These are phyloP conservation scores for Peterozyma toletana DNA, from an alignment of 805 yeast species.

Conservation along the genomic window DNA sequence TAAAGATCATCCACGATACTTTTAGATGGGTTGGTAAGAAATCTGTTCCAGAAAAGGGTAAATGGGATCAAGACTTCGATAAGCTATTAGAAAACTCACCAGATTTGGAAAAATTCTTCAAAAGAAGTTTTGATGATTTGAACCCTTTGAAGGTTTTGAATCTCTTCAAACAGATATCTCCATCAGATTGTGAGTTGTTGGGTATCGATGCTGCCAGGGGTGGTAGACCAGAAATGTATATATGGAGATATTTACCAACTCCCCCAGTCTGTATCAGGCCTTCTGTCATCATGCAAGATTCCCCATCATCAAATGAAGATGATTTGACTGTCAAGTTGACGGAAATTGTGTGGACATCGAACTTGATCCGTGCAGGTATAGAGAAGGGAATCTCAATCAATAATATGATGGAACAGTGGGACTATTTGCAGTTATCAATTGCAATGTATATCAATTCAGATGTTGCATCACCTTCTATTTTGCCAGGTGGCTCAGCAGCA, in stretches of 20 bases:
- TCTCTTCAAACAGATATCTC: slow-evolving; percentile 76
- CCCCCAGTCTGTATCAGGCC: slow-evolving; percentile 99
- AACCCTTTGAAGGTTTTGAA: slow-evolving; percentile 87
- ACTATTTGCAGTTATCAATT: slow-evolving; percentile 85
- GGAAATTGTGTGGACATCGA: slow-evolving; percentile 95
- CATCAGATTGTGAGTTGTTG: slow-evolving; percentile 84
- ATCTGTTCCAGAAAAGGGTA: slow-evolving; percentile 71
- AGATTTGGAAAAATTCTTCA: slow-evolving; percentile 80
- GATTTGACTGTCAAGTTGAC: slow-evolving; percentile 93
- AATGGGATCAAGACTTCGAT: slow-evolving; percentile 84
- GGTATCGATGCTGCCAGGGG: slow-evolving; percentile 85
- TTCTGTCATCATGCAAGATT: slow-evolving; percentile 87
- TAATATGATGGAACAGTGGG: slow-evolving; percentile 98
- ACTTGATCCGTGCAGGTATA: slow-evolving; percentile 87
- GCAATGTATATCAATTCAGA: slow-evolving; percentile 98
- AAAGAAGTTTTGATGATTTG: slow-evolving; percentile 85
- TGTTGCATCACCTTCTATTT: slow-evolving; percentile 72
- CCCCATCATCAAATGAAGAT: slow-evolving; percentile 90
- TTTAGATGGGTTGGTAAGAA: slow-evolving; percentile 95
- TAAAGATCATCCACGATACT: slow-evolving; percentile 92
- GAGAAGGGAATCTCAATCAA: slow-evolving; percentile 92
- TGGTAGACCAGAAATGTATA: slow-evolving; percentile 92
- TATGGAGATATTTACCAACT: slow-evolving; percentile 96
- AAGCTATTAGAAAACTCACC: slow-evolving; percentile 71
- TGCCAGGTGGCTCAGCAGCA: slow-evolving; percentile 56